These are phyloP conservation scores for Echeveria elegans DNA, from an alignment of 164 flowering plant genomes.

Conservation along the genomic window DNA sequence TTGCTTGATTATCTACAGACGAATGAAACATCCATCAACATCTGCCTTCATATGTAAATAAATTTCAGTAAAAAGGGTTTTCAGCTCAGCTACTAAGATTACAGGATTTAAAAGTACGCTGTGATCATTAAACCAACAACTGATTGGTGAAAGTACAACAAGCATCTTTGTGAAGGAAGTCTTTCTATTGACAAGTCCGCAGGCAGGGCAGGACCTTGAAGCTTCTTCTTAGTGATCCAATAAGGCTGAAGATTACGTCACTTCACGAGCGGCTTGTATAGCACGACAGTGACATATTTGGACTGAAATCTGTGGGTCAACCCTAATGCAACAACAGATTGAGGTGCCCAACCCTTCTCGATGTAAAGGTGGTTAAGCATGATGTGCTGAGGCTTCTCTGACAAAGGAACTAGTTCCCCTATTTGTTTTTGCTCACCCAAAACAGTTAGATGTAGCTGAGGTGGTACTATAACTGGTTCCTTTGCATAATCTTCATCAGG, in stretches of 20 bases:
- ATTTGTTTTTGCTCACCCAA: constrained; percentile 36
- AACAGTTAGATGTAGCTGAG: constrained; percentile 58
- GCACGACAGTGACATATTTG: constrained; percentile 84
- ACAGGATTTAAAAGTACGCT: too few species aligned
- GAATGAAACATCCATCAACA: too few species aligned
- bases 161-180: neutral
- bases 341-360: constrained; percentile 68
- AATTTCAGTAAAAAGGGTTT: too few species aligned
- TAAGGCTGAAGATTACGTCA: constrained; percentile 11
- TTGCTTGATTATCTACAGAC: neutral
- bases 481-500: constrained; percentile 69
- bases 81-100: too few species aligned
- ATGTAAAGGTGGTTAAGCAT: constrained; percentile 86
- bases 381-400: constrained; percentile 65
- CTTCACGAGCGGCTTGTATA: constrained; percentile 74
- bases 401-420: constrained; percentile 28
- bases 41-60: too few species aligned
- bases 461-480: constrained; percentile 62
- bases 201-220: neutral
- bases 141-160: neutral
- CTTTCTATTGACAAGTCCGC: neutral
- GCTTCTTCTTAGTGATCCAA: neutral
- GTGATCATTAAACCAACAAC: neutral
- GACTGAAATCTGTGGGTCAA: constrained; percentile 71
- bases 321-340: constrained; percentile 75